Base-by-base conservation (phyloP, 306 rosid species). In the Pterocarpus santalinus region DNA sequence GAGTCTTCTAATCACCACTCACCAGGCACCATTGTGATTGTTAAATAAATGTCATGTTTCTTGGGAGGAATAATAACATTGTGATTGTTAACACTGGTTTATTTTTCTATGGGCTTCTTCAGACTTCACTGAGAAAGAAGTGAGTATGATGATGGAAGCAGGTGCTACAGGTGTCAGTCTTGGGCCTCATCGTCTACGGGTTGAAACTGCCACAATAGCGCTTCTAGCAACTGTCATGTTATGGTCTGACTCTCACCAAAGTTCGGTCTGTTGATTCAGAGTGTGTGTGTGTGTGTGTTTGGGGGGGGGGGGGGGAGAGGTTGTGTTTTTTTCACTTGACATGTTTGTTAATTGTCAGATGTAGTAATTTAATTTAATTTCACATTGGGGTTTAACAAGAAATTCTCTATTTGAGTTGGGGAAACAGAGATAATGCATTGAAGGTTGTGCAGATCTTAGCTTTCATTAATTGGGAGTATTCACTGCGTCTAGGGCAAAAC, bases 191-290 rank as follows among this genome's bases (percentile, higher is more conserved):
- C 95, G 97, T 36, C 89, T 95, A 17, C 90, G 97, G 65, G 97
- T 95, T 49, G 99, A 95, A 91, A 95, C 97, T 49, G 99, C 99
- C 75, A 82, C 99, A 1, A 85, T 95, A 81, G 91, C 97, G 28
- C 90, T 95, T 81, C 73, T 95, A 77, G 86, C 94, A 28, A 88
- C 94, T 55, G 80, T 92, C 67, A 90, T 90, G 94, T 80, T 93
- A 70, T 95, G 97, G 99, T 91, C 94, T 28, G 99, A 93, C 78
- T 86, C 94, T 79, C 86, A 58, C 73, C 78, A 49, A 82, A 49
- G 75, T 57, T 73, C 69, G 9, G 44, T 22, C 51, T 43, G 53
- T 80, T 88, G 76, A 88, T 46, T 72, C 64, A 61, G 17, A 69
- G 16, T 69, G 65, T 60, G 66, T 87, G 86, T 77, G 7, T 28